Conservation (phyloP, 2,329 filamentous ascomycete species). For the Aspergillus luchuensis region DNA sequence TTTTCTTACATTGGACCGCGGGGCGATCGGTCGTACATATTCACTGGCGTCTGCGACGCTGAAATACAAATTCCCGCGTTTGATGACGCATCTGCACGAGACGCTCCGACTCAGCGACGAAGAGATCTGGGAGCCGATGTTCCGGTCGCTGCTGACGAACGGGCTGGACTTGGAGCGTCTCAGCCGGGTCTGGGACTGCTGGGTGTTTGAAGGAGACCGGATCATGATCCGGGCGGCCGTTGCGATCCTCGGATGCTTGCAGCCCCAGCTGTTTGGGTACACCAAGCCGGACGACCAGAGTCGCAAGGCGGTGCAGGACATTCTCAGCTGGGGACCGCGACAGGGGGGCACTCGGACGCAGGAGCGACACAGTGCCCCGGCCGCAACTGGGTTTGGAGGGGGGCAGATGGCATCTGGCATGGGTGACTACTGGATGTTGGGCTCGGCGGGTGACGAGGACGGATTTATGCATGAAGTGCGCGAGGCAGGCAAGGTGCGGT, state of each 20-base stretch:
- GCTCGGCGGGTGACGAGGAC: conserved; percentile 42
- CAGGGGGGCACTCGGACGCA: conserved; percentile 34
- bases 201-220: conserved; percentile 62
- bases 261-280: conserved; percentile 46
- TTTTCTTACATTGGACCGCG: conserved; percentile 60
- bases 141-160: conserved; percentile 56
- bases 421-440: conserved; percentile 47
- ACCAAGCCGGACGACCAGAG: conserved; percentile 40
- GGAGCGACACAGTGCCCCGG: conserved; percentile 41
- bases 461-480: conserved; percentile 46
- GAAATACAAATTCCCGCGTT: conserved; percentile 58
- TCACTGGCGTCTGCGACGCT: conserved; percentile 58
- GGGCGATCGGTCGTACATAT: conserved; percentile 59
- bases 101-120: conserved; percentile 43
- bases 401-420: conserved; percentile 37
- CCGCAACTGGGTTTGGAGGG: conserved; percentile 37
- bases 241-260: conserved; percentile 46
- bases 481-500: conserved; percentile 45
- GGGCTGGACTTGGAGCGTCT: conserved; percentile 56
- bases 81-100: conserved; percentile 55
- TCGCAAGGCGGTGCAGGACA: conserved; percentile 34
- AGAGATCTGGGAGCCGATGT: conserved; percentile 56
- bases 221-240: conserved; percentile 50
- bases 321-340: conserved; percentile 42
- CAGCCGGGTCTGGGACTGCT: conserved; percentile 63